Conservation (phyloP, 768 basidiomycete genomes). For the Antrodiella citrinella region DNA sequence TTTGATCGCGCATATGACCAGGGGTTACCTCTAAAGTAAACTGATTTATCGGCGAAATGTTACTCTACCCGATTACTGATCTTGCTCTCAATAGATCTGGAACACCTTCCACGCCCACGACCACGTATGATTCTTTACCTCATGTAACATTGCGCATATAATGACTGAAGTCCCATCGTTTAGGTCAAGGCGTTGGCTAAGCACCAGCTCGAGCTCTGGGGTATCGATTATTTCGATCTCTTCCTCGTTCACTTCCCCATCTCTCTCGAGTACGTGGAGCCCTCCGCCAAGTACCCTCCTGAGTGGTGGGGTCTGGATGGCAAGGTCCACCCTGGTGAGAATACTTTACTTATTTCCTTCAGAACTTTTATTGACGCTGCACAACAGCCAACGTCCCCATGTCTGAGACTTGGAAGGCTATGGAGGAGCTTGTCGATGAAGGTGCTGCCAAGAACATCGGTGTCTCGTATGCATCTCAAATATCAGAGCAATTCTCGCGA, state of each 20-base stretch:
- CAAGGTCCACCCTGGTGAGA: conserved; percentile 55
- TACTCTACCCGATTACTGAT: neutral
- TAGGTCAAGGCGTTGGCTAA: conserved; percentile 48
- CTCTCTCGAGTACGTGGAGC: conserved; percentile 74
- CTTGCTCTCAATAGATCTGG: conserved; percentile 50
- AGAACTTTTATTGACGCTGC: neutral
- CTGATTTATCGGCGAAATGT: neutral
- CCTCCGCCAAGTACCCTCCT: conserved; percentile 66
- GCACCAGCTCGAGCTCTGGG: conserved; percentile 73
- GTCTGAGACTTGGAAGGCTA: conserved; percentile 75
- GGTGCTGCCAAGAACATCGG: conserved; percentile 75
- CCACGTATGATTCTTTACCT: conserved; percentile 48
- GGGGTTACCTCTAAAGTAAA: conserved; percentile 77
- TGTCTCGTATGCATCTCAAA: conserved; percentile 38
- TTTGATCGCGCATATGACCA: conserved; percentile 18
- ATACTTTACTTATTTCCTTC: too few relatives aligned
- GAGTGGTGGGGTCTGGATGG: conserved; percentile 76
- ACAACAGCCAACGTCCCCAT: conserved; percentile 54
- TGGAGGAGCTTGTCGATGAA: conserved; percentile 73
- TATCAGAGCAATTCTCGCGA: neutral
- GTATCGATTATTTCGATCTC: conserved; percentile 76
- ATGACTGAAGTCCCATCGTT: neutral
- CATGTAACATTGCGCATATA: conserved; percentile 1
- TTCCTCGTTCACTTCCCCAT: conserved; percentile 85
- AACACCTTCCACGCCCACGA: conserved; percentile 83